phyloP scores from a whole-genome alignment of 768 basidiomycete genomes.

The Lactifluus rugatus region DNA sequence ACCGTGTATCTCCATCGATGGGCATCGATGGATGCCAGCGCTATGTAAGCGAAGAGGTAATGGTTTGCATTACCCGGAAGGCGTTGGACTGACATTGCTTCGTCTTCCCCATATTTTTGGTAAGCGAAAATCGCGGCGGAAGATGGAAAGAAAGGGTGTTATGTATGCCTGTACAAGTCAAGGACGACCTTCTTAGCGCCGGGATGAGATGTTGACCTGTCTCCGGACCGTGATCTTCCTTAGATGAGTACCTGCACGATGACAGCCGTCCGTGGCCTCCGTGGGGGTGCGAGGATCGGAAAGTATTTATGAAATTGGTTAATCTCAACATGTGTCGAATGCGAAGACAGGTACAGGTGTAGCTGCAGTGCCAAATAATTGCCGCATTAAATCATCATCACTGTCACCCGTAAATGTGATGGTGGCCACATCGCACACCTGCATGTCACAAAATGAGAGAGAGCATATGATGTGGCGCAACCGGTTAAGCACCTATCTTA shows the following conservation, averaged over 20 bases:
- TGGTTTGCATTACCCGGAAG: not conserved
- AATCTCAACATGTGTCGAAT: not conserved
- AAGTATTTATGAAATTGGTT: not conserved
- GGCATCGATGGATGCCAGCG: conserved; percentile 1
- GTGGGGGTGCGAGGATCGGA: conserved; percentile 10
- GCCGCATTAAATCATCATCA: not conserved
- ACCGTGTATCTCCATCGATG: not conserved
- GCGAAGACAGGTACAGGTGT: not conserved
- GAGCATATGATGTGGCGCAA: conserved; percentile 16
- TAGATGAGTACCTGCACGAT: not conserved
- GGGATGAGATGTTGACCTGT: not conserved
- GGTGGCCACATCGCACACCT: no score
- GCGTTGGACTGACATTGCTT: not conserved
- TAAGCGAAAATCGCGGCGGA: conserved; percentile 9
- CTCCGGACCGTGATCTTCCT: conserved; percentile 5
- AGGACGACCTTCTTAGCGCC: not conserved
- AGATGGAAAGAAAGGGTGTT: not conserved
- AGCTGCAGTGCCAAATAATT: not conserved
- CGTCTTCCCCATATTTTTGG: not conserved
- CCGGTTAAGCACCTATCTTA: not conserved
- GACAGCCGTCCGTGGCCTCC: conserved; percentile 4
- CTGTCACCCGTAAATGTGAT: no score
- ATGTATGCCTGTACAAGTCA: not conserved
- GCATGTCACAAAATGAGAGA: not conserved
- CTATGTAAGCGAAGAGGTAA: not conserved